Evolutionary conservation across 768 basidiomycete genomes (phyloP), one percentile per base, ranked within the genome.

Genomic region (Boletus edulis): DNA sequence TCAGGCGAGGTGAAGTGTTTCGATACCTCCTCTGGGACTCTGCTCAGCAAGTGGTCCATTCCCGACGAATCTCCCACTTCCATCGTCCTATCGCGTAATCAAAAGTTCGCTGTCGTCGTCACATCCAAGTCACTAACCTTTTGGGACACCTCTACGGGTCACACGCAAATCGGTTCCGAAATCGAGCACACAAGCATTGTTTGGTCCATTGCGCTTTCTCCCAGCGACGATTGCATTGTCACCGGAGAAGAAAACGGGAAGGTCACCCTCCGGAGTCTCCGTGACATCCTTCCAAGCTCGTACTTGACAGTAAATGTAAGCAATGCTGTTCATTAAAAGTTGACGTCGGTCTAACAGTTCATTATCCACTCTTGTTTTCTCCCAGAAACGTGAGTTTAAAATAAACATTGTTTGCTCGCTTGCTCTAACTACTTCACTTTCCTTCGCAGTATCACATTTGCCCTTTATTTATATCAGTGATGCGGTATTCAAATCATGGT

Each of bases 301-400:
- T 58, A 58, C 38, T 45, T 49, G 5, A 14, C 51, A 13, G 14
- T 31, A 1, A 31, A 41, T n/a, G 45, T 58, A 8, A 51, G 55
- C 37, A 27, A 3, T 40, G 1, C 34, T 4, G 5, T 14, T 35
- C 34, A 35, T 35, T 35, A 5, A 35, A 1, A 35, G 34, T 6
- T 29, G 29, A 35, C 34, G 34, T 29, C 8, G 2, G 29, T 29
- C 34, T 35, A 35, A 35, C 34, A 35, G 1, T 14, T 35, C 11
- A 35, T 35, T 6, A 14, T 35, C 6, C 14, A 7, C 1, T 14
- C 34, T 14, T 35, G 13, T 14, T 35, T 35, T 35, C 13, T 2
- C 29, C 29, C 7, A 29, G 29, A 29, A 29, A 29, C 29, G 29
- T 8, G 8, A 29, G 29, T 8, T 39, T n/a, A 12, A 24, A 24